Conservation (phyloP, 805 yeast genomes). For the Pichia eremophila region DNA sequence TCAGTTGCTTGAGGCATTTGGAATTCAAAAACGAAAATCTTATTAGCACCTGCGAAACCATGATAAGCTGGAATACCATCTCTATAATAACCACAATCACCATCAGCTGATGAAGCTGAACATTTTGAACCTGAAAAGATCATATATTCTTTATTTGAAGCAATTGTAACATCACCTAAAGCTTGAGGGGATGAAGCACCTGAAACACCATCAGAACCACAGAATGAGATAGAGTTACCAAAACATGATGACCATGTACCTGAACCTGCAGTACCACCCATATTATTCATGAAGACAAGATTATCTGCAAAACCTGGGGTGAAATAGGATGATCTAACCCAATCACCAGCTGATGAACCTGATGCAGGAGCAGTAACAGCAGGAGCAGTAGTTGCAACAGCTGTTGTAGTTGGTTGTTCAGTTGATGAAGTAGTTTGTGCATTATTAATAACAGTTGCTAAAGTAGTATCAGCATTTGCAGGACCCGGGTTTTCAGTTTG, state of each 20-base stretch:
- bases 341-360: constrained; percentile 36
- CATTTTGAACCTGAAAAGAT: constrained; percentile 71
- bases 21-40: constrained; percentile 90
- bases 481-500: constrained; percentile 14
- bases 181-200: constrained; percentile 63
- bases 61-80: constrained; percentile 84
- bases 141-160: constrained; percentile 69
- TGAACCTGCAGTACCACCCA: constrained; percentile 76
- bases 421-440: constrained; percentile 5
- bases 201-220: constrained; percentile 66
- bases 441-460: constrained; percentile 3
- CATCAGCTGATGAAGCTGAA: constrained; percentile 32
- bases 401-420: background rate
- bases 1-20: constrained; percentile 67
- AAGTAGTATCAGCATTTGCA: constrained; percentile 15
- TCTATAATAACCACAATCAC: constrained; percentile 81
- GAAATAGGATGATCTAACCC: constrained; percentile 74
- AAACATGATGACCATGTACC: constrained; percentile 82
- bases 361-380: constrained; percentile 2
- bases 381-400: background rate
- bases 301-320: constrained; percentile 54
- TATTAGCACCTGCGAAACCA: constrained; percentile 78
- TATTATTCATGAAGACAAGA: constrained; percentile 74
- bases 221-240: constrained; percentile 88
- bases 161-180: constrained; percentile 57